Conservation (phyloP, 2,329 filamentous ascomycete genomes). For the Grosmannia huntii region DNA sequence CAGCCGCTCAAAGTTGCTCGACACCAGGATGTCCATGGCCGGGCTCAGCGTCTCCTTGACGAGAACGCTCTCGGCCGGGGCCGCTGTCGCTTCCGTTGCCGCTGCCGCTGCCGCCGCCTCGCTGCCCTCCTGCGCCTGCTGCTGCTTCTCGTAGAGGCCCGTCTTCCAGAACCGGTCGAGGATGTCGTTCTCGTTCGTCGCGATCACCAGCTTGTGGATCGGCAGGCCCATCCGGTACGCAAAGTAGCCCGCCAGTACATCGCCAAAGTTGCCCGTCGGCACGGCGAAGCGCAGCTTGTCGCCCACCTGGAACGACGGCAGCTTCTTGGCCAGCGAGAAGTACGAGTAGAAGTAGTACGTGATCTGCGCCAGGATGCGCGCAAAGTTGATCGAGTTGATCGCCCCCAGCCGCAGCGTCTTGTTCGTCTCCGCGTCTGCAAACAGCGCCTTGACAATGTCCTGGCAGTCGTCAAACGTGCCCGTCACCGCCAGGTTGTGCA, state of each 20-base stretch:
- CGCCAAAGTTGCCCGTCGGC: constrained; percentile 88
- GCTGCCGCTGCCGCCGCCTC: constrained; percentile 23
- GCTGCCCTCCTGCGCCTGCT: neutral
- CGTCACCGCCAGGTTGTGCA: constrained; percentile 80
- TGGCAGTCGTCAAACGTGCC: constrained; percentile 97
- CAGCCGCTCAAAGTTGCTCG: constrained; percentile 90
- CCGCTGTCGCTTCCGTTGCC: constrained; percentile 42
- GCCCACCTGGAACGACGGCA: constrained; percentile 46
- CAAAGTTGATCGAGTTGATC: constrained; percentile 95
- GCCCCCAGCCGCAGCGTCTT: constrained; percentile 71
- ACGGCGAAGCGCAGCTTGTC: constrained; percentile 75
- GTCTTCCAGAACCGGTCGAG: constrained; percentile 90
- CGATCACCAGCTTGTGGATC: constrained; percentile 69
- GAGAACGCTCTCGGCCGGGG: constrained; percentile 48
- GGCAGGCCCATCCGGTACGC: constrained; percentile 50
- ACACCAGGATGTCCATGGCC: constrained; percentile 96
- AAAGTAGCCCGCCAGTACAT: constrained; percentile 89
- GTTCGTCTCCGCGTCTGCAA: constrained; percentile 77
- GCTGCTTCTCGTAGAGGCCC: constrained; percentile 72
- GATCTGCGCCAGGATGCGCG: constrained; percentile 89
- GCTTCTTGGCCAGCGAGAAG: constrained; percentile 59
- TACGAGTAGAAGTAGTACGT: constrained; percentile 96
- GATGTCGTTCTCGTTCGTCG: constrained; percentile 97
- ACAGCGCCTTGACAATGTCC: constrained; percentile 90
- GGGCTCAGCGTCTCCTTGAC: constrained; percentile 88